These are phyloP conservation scores for Westerdykella aurantiaca DNA, from an alignment of 2,329 filamentous ascomycete genomes.

Conservation along the genomic window DNA sequence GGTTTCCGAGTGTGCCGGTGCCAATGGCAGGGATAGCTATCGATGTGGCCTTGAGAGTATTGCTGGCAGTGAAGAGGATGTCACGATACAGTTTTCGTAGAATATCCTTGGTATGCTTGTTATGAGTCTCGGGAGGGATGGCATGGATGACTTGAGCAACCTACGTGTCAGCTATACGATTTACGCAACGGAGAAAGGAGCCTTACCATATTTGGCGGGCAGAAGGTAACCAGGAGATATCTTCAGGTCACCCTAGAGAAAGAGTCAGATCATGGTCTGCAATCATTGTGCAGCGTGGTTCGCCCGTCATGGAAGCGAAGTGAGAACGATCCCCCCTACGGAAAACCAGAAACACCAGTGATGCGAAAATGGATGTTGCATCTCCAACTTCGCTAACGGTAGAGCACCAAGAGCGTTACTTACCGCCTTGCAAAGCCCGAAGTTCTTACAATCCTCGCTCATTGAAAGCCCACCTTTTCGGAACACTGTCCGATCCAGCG, in stretches of 20 bases:
- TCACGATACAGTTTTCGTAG: slow-evolving; percentile 27
- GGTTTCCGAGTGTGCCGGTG: slow-evolving; percentile 26
- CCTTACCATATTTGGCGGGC: slow-evolving; percentile 18
- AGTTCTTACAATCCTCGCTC: slow-evolving; percentile 14
- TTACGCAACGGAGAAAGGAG: too few species aligned
- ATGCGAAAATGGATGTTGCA: not conserved
- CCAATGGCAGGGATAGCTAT: slow-evolving; percentile 32
- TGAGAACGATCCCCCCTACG: not conserved
- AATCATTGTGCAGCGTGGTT: not conserved
- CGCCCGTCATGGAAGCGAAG: not conserved
- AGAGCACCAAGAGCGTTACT: not conserved
- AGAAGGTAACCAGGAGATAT: slow-evolving; percentile 22
- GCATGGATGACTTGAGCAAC: slow-evolving; percentile 18
- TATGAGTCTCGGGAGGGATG: slow-evolving; percentile 22
- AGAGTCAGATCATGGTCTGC: too few species aligned
- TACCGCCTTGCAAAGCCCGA: slow-evolving; percentile 17
- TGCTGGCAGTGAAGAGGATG: slow-evolving; percentile 18
- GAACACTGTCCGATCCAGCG: slow-evolving; percentile 27
- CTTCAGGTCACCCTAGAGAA: slow-evolving; percentile 21
- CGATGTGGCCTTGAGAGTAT: slow-evolving; percentile 20
- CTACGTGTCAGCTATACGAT: too few species aligned
- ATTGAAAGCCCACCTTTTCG: slow-evolving; percentile 23
- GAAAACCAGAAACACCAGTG: not conserved
- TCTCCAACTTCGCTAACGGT: not conserved
- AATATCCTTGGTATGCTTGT: slow-evolving; percentile 17